Conservation (phyloP, 129 eudicot genomes). For the Sambucus nigra region DNA sequence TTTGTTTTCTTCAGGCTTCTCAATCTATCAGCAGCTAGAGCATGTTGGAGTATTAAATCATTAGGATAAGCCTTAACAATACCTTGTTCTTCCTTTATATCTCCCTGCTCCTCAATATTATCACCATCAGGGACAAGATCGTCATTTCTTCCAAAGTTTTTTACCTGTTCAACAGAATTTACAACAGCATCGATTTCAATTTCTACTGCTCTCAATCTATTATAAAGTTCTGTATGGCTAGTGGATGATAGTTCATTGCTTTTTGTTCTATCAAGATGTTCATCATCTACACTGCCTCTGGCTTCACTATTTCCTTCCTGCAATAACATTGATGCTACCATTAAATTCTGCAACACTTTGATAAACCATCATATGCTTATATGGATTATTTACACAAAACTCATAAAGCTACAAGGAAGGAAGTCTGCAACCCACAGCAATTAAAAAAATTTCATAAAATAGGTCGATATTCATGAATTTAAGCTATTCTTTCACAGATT, state of each 20-base stretch:
- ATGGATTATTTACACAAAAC: no score
- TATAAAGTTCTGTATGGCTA: slow-evolving; percentile 33
- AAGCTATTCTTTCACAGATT: no score
- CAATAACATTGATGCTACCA: slow-evolving; percentile 12
- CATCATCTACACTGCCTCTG: slow-evolving; percentile 34
- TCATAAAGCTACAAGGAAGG: not conserved
- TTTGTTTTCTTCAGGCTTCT: slow-evolving; percentile 69
- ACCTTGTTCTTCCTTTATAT: slow-evolving; percentile 29
- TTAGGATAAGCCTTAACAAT: slow-evolving; percentile 30
- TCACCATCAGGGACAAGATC: slow-evolving; percentile 22
- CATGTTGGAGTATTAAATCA: slow-evolving; percentile 69
- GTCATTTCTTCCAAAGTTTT: slow-evolving; percentile 31
- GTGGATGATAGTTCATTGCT: slow-evolving; percentile 26
- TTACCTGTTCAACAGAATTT: slow-evolving; percentile 54
- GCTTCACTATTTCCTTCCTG: slow-evolving; percentile 62
- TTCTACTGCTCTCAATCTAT: slow-evolving; percentile 70
- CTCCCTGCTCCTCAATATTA: slow-evolving; percentile 22
- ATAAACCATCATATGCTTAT: slow-evolving; percentile 3
- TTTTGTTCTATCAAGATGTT: slow-evolving; percentile 28
- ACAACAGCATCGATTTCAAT: slow-evolving; percentile 87
- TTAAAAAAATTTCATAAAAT: no score
- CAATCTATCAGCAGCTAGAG: slow-evolving; percentile 74
- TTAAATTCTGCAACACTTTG: slow-evolving; percentile 6
- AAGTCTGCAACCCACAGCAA: not conserved
- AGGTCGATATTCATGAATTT: no score